These are phyloP conservation scores for Pythium graminicola DNA, from an alignment of 352 stramenopile genomes.

Conservation along the genomic window DNA sequence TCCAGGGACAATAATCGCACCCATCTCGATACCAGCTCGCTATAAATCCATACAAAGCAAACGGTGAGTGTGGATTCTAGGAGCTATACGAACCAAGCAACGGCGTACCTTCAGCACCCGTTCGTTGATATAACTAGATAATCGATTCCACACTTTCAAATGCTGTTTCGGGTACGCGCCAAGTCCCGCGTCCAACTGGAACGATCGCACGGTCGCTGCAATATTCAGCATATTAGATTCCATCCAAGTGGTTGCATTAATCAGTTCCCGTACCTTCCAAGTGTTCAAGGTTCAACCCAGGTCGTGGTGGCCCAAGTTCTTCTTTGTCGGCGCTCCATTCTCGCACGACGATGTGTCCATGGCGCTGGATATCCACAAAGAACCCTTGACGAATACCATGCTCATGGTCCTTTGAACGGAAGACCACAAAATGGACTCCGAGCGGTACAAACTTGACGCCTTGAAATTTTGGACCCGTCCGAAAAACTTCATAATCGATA, in stretches of 20 bases:
- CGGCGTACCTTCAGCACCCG: slow-evolving; percentile 48
- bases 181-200: slow-evolving; percentile 75
- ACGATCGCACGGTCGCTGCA: slow-evolving; percentile 51
- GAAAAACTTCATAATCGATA: slow-evolving; percentile 84
- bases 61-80: neutral
- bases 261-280: slow-evolving; percentile 44
- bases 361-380: slow-evolving; percentile 56
- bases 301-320: slow-evolving; percentile 51
- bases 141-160: slow-evolving; percentile 54
- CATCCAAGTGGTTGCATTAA: neutral
- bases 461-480: slow-evolving; percentile 68
- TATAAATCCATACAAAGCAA: slow-evolving; percentile 17
- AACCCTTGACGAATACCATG: slow-evolving; percentile 80
- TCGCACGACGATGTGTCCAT: slow-evolving; percentile 62
- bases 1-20: slow-evolving; percentile 57
- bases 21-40: slow-evolving; percentile 61
- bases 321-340: slow-evolving; percentile 76
- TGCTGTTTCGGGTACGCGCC: slow-evolving; percentile 78
- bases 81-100: neutral
- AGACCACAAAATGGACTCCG: slow-evolving; percentile 79
- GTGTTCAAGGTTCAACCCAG: slow-evolving; percentile 57
- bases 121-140: slow-evolving; percentile 62
- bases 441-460: slow-evolving; percentile 82
- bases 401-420: slow-evolving; percentile 65
- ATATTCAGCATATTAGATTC: neutral